Evolutionary conservation across 2,329 filamentous ascomycete species (phyloP), one percentile per base, ranked within the genome.

Genomic region (Hypoxylon sp.): DNA sequence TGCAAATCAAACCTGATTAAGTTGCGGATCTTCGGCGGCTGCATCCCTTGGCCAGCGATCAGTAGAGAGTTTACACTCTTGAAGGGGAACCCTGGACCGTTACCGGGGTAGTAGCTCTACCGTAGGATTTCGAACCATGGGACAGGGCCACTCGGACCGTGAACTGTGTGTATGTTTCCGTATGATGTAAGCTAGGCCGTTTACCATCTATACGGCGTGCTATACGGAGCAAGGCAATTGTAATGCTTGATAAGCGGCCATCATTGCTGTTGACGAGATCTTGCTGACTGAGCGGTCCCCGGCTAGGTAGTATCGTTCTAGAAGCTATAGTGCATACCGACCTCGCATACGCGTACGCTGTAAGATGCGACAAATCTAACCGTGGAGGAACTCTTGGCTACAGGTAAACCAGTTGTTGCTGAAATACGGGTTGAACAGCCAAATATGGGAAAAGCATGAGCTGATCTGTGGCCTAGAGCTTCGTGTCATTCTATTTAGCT

Each of bases 11-110:
- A 50, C 10, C 37, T 35, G 61, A 69, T 67, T 64, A 44, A 61
- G 67, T 65, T 69, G 37, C 67, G 57, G 63, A 58, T 65, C 31
- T 32, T 65, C n/a, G 37, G 31, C 37, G 46, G 32, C n/a, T 65
- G 51, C 51, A 55, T 57, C 37, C 54, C 48, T 65, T 62, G 44
- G 11, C 21, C 24, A n/a, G n/a, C 21, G 2, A 19, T 32, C 32
- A 17, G 48, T 35, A 15, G 15, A 56, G 32, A 48, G 37, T 46
- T 51, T 54, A 29, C 31, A 35, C 21, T 29, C 27, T 15, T 53
- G 3, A 24, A 53, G 37, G 44, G 6, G 53, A 50, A 17, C 21
- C 19, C 39, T 32, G 35, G 29, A 55, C 44, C 46, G 17, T 42
- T 53, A 46, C 21, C 37, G n/a, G 10, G 31, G 31, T 24, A 7